These are phyloP conservation scores for Umbelopsis ramanniana DNA, from an alignment of 192 early-diverging fungal genomes.

Conservation along the genomic window DNA sequence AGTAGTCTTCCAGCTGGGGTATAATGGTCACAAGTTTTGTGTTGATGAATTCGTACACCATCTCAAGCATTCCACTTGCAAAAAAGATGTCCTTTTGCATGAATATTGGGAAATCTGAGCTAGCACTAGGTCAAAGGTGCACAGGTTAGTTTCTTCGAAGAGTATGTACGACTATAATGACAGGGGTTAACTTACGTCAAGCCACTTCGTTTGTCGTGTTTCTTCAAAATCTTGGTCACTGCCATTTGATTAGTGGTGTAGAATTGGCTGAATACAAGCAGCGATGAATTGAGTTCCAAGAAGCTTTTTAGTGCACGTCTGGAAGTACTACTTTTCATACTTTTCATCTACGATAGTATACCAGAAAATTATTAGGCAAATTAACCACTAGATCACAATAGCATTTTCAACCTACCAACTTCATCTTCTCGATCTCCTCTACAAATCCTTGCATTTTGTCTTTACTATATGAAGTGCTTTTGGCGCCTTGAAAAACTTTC, in stretches of 20 bases:
- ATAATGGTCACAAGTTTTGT: slow-evolving; percentile 70
- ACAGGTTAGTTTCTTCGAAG: background rate
- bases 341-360: slow-evolving; percentile 23
- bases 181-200: slow-evolving; percentile 46
- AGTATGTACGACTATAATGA: background rate
- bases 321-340: slow-evolving; percentile 25
- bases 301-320: slow-evolving; percentile 53
- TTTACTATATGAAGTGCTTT: slow-evolving; percentile 51
- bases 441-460: slow-evolving; percentile 63
- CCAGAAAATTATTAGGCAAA: background rate
- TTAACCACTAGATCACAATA: background rate
- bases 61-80: slow-evolving; percentile 55
- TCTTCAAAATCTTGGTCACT: slow-evolving; percentile 85
- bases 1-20: slow-evolving; percentile 81
- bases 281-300: slow-evolving; percentile 69
- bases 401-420: slow-evolving; percentile 32
- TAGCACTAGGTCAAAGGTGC: slow-evolving; percentile 42
- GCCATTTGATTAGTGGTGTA: slow-evolving; percentile 78
- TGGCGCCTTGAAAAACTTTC: slow-evolving; percentile 63
- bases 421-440: slow-evolving; percentile 53
- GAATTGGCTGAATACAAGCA: slow-evolving; percentile 72
- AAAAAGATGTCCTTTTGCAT: slow-evolving; percentile 55
- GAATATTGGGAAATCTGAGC: slow-evolving; percentile 55
- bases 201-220: slow-evolving; percentile 86
- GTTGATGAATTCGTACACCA: slow-evolving; percentile 66